A percentile compares a stretch with the other conserved stretches of the same genome.
phyloP scores from a whole-genome alignment of 2,329 filamentous ascomycete genomes.

The Beauveria caledonica region DNA sequence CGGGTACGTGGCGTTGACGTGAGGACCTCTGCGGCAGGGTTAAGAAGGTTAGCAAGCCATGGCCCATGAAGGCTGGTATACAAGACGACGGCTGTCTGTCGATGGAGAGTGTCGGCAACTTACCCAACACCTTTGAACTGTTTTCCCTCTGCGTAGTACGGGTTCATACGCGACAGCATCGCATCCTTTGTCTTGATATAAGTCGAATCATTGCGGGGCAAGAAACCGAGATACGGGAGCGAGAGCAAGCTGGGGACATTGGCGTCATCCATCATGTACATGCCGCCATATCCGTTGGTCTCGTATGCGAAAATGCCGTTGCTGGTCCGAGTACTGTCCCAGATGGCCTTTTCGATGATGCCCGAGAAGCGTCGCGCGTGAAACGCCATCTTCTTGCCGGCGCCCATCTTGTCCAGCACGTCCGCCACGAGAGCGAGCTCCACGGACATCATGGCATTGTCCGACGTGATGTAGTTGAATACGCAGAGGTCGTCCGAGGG shows the following conservation, averaged over 20 bases:
- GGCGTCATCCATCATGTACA: conserved; percentile 62
- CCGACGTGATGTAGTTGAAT: conserved; percentile 44
- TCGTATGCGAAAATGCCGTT: conserved; percentile 70
- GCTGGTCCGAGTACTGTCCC: conserved; percentile 30
- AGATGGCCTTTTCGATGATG: conserved; percentile 62
- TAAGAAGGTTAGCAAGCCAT: not conserved
- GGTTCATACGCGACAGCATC: conserved; percentile 67
- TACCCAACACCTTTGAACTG: conserved; percentile 21
- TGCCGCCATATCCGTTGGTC: conserved; percentile 64
- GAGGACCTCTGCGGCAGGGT: conserved; percentile 40
- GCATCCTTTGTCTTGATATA: conserved; percentile 77
- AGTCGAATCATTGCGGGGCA: conserved; percentile 48
- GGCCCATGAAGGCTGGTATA: not conserved
- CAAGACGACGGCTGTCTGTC: not conserved
- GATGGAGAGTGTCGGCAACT: not conserved
- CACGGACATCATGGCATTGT: conserved; percentile 33
- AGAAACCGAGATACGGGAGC: conserved; percentile 55
- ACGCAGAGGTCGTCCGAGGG: conserved; percentile 79
- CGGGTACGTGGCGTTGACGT: conserved; percentile 51
- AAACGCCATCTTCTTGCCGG: conserved; percentile 54
- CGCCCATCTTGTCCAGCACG: conserved; percentile 59
- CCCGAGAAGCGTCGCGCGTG: conserved; percentile 34
- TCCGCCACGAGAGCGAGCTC: conserved; percentile 50
- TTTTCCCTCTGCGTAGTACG: conserved; percentile 50
- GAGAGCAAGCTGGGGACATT: conserved; percentile 62